Evolutionary conservation across 306 rosid species (phyloP), one percentile per base, ranked within the genome.

Genomic region (Trifolium fragiferum): DNA sequence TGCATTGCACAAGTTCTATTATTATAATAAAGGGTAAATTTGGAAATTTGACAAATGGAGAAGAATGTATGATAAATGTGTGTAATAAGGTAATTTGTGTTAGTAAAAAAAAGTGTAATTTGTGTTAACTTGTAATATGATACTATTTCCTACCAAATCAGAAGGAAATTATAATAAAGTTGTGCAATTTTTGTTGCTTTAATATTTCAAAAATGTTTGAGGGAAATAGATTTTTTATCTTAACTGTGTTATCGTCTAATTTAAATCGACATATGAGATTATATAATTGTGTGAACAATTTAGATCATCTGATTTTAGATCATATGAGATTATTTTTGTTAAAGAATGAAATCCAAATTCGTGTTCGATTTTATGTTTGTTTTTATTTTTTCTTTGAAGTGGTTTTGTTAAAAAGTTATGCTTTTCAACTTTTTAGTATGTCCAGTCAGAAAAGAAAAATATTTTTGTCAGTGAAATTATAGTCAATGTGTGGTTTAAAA

Each of bases 401-500:
- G 57, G n/a, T 60, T 67, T 76, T 80, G 73, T 51, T 80, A 4
- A 72, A 53, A 67, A 41, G 54, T n/a, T 47, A 0, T 49, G 55
- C 5, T 16, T 23, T 11, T 66, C 33, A 37, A 37, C 10, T 47
- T 15, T 41, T 74, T 46, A 35, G 8, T 37, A 37, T 7, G 40
- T 37, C 40, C 8, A 37, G 40, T 37, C 40, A 37, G 1, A 37
- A 37, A 37, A 8, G 10, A 37, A 37, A 47, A 46, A 33, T 19
- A 41, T 78, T 73, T 35, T 49, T 65, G 84, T 84, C 71, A 75
- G 82, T 84, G 85, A 35, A 83, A 82, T 87, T 86, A 18, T 10
- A 83, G 75, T 72, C 33, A 30, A 30, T 78, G 37, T 7, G 78
- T 70, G n/a, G 33, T 41, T 51, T 40, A 12, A 38, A 51, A 54